Conservation (phyloP, 2,329 filamentous ascomycete species). For the Cladophialophora bantiana region DNA sequence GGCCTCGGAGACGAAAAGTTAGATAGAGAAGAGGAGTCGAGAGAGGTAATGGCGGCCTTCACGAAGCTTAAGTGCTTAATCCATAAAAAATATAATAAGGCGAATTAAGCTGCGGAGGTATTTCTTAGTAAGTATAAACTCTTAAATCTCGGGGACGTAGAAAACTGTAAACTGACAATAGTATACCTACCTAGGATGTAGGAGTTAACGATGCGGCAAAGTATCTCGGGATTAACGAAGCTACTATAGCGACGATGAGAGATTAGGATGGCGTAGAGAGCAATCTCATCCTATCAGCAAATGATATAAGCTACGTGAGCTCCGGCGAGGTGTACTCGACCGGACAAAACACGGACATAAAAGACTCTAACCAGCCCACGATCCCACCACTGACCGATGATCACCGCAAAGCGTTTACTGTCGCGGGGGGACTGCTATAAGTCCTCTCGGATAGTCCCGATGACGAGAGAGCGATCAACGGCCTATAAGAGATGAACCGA, state of each 20-base stretch:
- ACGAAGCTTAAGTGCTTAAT: conserved; percentile 19
- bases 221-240: conserved; percentile 18
- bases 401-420: conserved; percentile 1
- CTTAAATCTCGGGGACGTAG: conserved; percentile 9
- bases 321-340: background rate
- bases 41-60: conserved; percentile 14
- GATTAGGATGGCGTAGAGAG: conserved; percentile 18
- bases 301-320: conserved; percentile 14
- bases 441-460: conserved; percentile 14
- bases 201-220: conserved; percentile 25
- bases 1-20: conserved; percentile 18
- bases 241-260: conserved; percentile 20
- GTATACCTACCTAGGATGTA: conserved; percentile 14
- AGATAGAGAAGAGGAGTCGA: too few relatives aligned
- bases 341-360: background rate
- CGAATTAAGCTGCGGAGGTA: conserved; percentile 30
- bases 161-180: conserved; percentile 17
- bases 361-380: background rate
- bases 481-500: conserved; percentile 18
- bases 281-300: conserved; percentile 14
- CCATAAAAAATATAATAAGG: conserved; percentile 46
- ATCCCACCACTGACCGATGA: background rate
- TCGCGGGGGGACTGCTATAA: conserved; percentile 15
- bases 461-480: conserved; percentile 19
- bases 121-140: conserved; percentile 18